These are phyloP conservation scores for Penicillium sp. DNA, from an alignment of 2,329 filamentous ascomycete species.

Conservation along the genomic window DNA sequence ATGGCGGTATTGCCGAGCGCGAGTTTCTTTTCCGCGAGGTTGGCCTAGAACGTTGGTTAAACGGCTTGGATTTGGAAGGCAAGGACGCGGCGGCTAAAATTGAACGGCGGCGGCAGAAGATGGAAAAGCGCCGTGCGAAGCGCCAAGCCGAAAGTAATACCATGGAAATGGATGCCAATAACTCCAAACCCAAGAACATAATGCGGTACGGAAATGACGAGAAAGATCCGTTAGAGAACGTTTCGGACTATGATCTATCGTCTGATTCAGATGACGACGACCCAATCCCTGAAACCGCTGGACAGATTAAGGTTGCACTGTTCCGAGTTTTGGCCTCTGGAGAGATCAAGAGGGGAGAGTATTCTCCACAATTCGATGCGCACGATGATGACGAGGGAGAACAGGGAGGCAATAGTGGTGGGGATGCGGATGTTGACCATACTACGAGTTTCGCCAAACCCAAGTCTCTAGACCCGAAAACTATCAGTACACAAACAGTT, in stretches of 20 bases:
- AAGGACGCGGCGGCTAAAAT: slow-evolving; percentile 86
- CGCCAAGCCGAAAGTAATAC: slow-evolving; percentile 63
- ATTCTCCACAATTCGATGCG: slow-evolving; percentile 95
- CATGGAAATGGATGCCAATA: slow-evolving; percentile 43
- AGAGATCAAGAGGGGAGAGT: slow-evolving; percentile 97
- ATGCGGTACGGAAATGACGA: slow-evolving; percentile 81
- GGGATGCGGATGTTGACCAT: slow-evolving; percentile 87
- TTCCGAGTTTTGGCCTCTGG: slow-evolving; percentile 94
- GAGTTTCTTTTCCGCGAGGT: slow-evolving; percentile 98
- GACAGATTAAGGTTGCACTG: slow-evolving; percentile 97
- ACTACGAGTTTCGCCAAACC: slow-evolving; percentile 98
- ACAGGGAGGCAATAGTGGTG: slow-evolving; percentile 60
- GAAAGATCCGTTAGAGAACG: slow-evolving; percentile 72
- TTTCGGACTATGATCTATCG: slow-evolving; percentile 70
- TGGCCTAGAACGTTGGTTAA: slow-evolving; percentile 92
- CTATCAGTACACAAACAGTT: slow-evolving; percentile 98
- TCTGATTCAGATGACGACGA: slow-evolving; percentile 79
- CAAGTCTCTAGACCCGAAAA: slow-evolving; percentile 93
- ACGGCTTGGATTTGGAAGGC: slow-evolving; percentile 91
- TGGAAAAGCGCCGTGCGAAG: slow-evolving; percentile 86
- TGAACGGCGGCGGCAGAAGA: slow-evolving; percentile 64
- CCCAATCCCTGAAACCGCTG: slow-evolving; percentile 84
- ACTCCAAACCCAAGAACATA: slow-evolving; percentile 56
- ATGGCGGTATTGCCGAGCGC: slow-evolving; percentile 90
- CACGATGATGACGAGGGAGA: slow-evolving; percentile 88